phyloP scores from a whole-genome alignment of 1,284 basidiomycete genomes.

The Malassezia sp. region DNA sequence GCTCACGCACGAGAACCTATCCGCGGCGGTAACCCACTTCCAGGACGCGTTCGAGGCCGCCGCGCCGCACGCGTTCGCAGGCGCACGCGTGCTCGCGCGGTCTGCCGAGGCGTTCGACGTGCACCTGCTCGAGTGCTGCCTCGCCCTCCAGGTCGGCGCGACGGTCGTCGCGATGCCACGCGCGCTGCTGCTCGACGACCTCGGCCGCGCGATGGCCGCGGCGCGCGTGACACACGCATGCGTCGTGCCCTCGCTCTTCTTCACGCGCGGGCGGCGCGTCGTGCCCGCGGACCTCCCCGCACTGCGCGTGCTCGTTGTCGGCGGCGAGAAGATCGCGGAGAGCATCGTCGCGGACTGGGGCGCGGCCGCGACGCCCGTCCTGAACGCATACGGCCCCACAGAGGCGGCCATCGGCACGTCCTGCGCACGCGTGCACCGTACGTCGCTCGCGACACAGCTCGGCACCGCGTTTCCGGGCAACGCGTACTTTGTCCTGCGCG shows the following conservation, averaged over 20 bases:
- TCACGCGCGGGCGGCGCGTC: conserved; percentile 27
- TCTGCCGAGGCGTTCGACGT: conserved; percentile 45
- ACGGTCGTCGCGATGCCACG: conserved; percentile 40
- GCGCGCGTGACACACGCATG: conserved; percentile 38
- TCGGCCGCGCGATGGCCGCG: conserved; percentile 30
- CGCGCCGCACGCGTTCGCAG: conserved; percentile 21
- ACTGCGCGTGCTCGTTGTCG: conserved; percentile 33
- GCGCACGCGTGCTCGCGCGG: conserved; percentile 36
- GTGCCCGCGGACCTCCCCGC: conserved; percentile 25
- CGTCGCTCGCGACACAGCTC: conserved; percentile 23
- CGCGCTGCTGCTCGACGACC: conserved; percentile 29
- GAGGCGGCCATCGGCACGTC: conserved; percentile 43
- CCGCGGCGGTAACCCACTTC: conserved; percentile 31
- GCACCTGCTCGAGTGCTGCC: conserved; percentile 42
- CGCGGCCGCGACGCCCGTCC: conserved; percentile 19
- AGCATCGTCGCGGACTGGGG: conserved; percentile 33
- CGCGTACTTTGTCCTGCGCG: conserved; percentile 27
- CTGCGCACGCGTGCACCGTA: conserved; percentile 24
- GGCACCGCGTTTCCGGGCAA: conserved; percentile 35
- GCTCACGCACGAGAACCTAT: conserved; percentile 31
- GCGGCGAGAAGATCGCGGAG: conserved; percentile 34
- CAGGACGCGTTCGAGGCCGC: conserved; percentile 20
- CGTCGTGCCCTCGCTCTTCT: conserved; percentile 44
- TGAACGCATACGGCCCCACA: conserved; percentile 43
- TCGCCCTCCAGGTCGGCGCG: conserved; percentile 35